Conservation (phyloP, 305 asterid genomes). For the Solanum hybrid region DNA sequence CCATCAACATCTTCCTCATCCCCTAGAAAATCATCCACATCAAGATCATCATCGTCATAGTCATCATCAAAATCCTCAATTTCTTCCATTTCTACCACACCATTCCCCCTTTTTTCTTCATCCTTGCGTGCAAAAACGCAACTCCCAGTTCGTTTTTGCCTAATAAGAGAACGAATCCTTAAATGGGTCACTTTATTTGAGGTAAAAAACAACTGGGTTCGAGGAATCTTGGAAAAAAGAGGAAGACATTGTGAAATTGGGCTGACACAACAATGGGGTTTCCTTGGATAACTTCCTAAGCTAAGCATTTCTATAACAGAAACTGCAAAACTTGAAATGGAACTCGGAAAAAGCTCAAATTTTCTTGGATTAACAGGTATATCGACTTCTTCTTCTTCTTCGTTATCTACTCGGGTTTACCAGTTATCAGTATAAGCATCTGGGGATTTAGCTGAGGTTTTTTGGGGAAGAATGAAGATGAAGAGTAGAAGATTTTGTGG, state of each 20-base stretch:
- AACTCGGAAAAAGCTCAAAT: background rate
- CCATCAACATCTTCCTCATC: slow-evolving; percentile 28
- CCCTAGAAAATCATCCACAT: slow-evolving; percentile 26
- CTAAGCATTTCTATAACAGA: slow-evolving; percentile 33
- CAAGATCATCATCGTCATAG: slow-evolving; percentile 21
- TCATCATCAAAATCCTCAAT: slow-evolving; percentile 22
- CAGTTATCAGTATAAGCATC: background rate
- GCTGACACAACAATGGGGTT: slow-evolving; percentile 20
- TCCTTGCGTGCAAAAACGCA: slow-evolving; percentile 25
- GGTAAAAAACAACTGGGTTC: slow-evolving; percentile 15
- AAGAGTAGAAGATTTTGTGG: background rate
- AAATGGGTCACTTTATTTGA: slow-evolving; percentile 12
- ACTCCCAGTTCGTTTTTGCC: slow-evolving; percentile 24
- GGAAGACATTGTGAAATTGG: slow-evolving; percentile 22
- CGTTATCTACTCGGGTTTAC: background rate
- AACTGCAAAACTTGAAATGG: background rate
- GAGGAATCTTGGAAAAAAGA: slow-evolving; percentile 24
- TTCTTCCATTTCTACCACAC: slow-evolving; percentile 27
- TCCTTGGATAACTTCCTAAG: slow-evolving; percentile 36
- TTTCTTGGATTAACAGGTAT: background rate
- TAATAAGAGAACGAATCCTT: slow-evolving; percentile 10
- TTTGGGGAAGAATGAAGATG: background rate
- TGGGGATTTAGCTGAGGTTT: background rate
- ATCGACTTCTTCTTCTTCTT: background rate
- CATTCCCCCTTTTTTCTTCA: slow-evolving; percentile 20